A percentile compares a stretch with the other conserved stretches of the same genome.
These are phyloP conservation scores for Apiotrichum domesticum DNA, from an alignment of 1,284 basidiomycete genomes.

Conservation along the genomic window DNA sequence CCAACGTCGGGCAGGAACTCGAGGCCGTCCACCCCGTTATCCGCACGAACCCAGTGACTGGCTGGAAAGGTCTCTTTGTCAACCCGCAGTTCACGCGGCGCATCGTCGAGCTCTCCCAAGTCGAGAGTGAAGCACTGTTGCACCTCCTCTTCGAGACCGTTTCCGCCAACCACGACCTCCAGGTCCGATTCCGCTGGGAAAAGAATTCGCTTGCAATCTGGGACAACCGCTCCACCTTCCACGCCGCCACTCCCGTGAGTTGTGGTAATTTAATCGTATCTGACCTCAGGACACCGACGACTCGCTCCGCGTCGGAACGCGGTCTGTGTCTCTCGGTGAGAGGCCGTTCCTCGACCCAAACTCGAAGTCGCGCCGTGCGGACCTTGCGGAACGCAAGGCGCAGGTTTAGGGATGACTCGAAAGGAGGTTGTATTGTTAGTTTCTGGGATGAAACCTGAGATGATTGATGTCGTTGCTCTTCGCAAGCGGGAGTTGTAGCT, in stretches of 20 bases:
- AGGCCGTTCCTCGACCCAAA: conserved; percentile 52
- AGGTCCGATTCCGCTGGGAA: conserved; percentile 53
- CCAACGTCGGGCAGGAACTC: conserved; percentile 57
- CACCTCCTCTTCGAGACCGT: conserved; percentile 29
- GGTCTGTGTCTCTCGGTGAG: conserved; percentile 61
- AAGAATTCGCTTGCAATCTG: conserved; percentile 41
- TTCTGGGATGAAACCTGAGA: too few relatives aligned
- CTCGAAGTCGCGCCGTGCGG: conserved; percentile 15
- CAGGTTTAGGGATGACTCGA: too few relatives aligned
- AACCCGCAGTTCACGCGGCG: conserved; percentile 59
- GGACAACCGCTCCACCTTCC: conserved; percentile 1
- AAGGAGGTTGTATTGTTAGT: too few relatives aligned
- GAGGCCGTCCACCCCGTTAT: conserved; percentile 58
- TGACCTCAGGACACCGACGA: conserved; percentile 46
- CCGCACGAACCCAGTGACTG: conserved; percentile 54
- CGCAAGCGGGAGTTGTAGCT: too few relatives aligned
- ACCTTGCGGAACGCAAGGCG: neutral
- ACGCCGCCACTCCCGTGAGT: conserved; percentile 38
- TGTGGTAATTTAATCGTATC: too few relatives aligned
- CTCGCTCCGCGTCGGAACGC: conserved; percentile 53
- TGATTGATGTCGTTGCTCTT: too few relatives aligned
- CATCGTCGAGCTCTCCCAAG: conserved; percentile 56
- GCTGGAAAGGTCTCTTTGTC: conserved; percentile 69
- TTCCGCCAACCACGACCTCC: conserved; percentile 58
- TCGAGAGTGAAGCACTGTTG: conserved; percentile 50